Percentiles rank a stretch among this genome's conserved stretches.
Evolutionary conservation across 2,329 filamentous ascomycete genomes (phyloP).

Genomic region (Myotisia sp.): DNA sequence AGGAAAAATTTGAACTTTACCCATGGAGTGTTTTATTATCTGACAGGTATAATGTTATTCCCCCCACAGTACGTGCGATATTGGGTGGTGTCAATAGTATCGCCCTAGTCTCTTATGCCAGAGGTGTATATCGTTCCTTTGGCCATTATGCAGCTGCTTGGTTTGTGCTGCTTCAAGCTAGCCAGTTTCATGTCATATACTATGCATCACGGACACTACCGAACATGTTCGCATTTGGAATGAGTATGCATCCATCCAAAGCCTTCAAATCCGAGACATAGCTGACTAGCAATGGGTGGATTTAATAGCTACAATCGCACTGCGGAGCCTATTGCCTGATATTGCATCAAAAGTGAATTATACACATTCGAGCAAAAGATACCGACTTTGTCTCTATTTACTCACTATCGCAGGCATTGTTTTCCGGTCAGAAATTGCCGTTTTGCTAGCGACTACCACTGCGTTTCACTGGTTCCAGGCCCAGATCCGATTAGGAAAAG

Average conservation of each 20-base stretch:
- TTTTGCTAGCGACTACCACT: constrained; percentile 58
- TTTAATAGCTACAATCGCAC: constrained; percentile 7
- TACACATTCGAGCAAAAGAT: constrained; percentile 31
- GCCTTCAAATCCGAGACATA: background rate
- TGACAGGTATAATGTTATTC: no score
- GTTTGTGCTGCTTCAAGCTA: constrained; percentile 63
- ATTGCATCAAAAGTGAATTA: constrained; percentile 8
- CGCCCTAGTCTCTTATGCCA: constrained; percentile 52
- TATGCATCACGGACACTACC: constrained; percentile 85
- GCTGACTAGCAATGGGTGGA: background rate
- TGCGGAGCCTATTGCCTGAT: constrained; percentile 38
- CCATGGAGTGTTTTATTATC: constrained; percentile 6
- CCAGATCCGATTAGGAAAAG: constrained; percentile 37
- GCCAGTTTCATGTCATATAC: constrained; percentile 85
- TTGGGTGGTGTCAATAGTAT: constrained; percentile 63
- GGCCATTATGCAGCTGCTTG: constrained; percentile 57
- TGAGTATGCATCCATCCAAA: constrained; percentile 48
- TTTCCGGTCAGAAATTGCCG: constrained; percentile 78
- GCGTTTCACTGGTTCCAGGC: constrained; percentile 46
- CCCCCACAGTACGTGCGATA: constrained; percentile 50
- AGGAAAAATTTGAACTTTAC: no score
- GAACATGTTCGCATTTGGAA: constrained; percentile 88
- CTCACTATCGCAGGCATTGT: constrained; percentile 68
- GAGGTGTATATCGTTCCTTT: constrained; percentile 50
- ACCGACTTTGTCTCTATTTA: constrained; percentile 54